Conservation (phyloP, 2,329 filamentous ascomycete species). For the Claviceps fusiformis region DNA sequence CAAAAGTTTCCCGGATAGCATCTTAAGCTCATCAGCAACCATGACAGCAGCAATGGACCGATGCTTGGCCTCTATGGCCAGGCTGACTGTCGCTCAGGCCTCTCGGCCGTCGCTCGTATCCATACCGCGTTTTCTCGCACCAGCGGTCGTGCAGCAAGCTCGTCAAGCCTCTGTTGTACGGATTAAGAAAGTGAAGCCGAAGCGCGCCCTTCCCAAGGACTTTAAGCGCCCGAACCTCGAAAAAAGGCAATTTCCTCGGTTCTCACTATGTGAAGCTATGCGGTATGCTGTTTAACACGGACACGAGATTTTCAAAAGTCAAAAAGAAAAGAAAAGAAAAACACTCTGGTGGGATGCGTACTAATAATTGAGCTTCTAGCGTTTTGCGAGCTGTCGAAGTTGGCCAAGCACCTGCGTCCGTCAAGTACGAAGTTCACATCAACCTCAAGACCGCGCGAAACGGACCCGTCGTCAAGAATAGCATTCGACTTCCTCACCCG, state of each 20-base stretch:
- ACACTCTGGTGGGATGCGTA: neutral
- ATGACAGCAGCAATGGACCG: conserved; percentile 38
- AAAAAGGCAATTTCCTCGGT: conserved; percentile 50
- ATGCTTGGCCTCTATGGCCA: conserved; percentile 41
- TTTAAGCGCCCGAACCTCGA: conserved; percentile 54
- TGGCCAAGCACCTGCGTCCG: conserved; percentile 54
- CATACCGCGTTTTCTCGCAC: conserved; percentile 37
- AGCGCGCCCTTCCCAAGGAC: conserved; percentile 49
- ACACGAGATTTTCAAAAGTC: neutral
- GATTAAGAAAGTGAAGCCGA: conserved; percentile 39
- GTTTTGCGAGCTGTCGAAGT: conserved; percentile 90
- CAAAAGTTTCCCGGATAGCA: conserved; percentile 5
- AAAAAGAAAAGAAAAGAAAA: neutral
- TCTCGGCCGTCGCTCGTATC: conserved; percentile 27
- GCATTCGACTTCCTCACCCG: conserved; percentile 75
- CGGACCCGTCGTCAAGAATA: conserved; percentile 75
- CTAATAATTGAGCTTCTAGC: conserved; percentile 28
- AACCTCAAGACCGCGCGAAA: conserved; percentile 74
- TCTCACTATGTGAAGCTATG: conserved; percentile 83
- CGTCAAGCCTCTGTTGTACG: conserved; percentile 27
- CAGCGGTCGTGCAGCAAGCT: conserved; percentile 30
- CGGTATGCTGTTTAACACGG: conserved; percentile 35
- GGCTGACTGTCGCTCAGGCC: conserved; percentile 30
- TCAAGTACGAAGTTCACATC: conserved; percentile 83
- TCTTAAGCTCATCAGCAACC: conserved; percentile 9